Evolutionary conservation across 2,329 filamentous ascomycete genomes (phyloP).

Genomic region (Furcasterigmium furcatum): DNA sequence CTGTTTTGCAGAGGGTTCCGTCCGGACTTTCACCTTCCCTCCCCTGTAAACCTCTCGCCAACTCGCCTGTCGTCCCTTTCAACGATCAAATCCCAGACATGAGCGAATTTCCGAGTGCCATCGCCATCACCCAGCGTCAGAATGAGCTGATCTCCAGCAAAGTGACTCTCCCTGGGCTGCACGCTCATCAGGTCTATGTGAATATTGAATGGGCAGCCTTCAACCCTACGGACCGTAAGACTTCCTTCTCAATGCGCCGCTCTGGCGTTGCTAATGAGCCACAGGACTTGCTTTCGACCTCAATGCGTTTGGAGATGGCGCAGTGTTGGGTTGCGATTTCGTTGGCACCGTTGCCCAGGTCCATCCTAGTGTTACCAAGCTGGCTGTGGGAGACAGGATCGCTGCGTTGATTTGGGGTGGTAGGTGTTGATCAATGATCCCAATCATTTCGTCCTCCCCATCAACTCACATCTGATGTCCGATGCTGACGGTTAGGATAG

Average conservation of each 20-base stretch:
- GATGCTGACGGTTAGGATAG: no score
- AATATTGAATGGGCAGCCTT: background rate
- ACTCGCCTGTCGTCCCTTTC: no score
- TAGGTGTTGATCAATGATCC: background rate
- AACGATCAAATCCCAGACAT: no score
- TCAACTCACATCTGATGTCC: no score
- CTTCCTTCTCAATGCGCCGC: background rate
- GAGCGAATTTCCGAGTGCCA: no score
- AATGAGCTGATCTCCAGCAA: no score
- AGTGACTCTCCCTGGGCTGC: no score
- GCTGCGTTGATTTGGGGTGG: background rate
- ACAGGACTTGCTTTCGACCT: background rate
- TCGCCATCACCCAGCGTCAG: no score
- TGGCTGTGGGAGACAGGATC: slow-evolving; percentile 1
- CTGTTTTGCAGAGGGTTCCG: no score
- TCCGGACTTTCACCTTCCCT: no score
- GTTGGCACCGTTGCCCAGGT: background rate
- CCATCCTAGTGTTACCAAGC: background rate
- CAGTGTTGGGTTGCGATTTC: slow-evolving; percentile 2
- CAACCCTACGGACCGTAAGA: background rate
- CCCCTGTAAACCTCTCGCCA: no score
- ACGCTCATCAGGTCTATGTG: background rate
- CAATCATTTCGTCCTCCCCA: no score
- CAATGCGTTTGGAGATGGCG: slow-evolving; percentile 1
- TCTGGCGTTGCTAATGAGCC: background rate